Evolutionary conservation across 768 basidiomycete genomes (phyloP).

Genomic region (Boletus reticulatus): DNA sequence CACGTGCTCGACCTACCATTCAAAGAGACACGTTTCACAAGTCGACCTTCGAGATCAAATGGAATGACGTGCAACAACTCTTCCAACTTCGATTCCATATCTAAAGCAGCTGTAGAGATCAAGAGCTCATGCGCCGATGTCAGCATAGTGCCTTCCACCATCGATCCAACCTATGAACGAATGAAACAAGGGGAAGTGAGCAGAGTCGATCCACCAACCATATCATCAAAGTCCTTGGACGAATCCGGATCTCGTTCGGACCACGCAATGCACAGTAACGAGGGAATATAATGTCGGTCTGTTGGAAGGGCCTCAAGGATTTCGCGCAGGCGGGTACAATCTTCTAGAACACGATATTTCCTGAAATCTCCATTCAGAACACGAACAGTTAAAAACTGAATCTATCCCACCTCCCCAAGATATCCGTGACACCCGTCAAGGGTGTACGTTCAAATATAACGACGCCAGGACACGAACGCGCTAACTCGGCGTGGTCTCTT

Average conservation of each 20-base stretch:
- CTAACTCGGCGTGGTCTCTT: conserved; percentile 15
- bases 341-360: conserved; percentile 70
- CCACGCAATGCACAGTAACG: conserved; percentile 63
- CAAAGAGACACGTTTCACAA: conserved; percentile 46
- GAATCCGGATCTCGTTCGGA: conserved; percentile 40
- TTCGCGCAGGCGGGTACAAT: conserved; percentile 68
- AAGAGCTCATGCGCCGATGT: conserved; percentile 42
- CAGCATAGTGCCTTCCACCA: conserved; percentile 43
- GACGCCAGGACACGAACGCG: conserved; percentile 51
- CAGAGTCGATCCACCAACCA: conserved; percentile 43
- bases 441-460: conserved; percentile 78
- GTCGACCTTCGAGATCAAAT: conserved; percentile 57
- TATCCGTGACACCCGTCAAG: conserved; percentile 56
- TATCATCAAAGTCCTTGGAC: conserved; percentile 51
- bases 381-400: background rate
- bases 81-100: conserved; percentile 57
- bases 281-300: conserved; percentile 59
- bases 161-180: conserved; percentile 45
- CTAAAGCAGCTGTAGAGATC: conserved; percentile 50
- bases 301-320: conserved; percentile 52
- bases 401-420: conserved; percentile 57
- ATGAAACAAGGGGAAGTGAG: background rate
- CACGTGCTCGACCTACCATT: conserved; percentile 41
- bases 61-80: conserved; percentile 39
- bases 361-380: conserved; percentile 32